phyloP scores from a whole-genome alignment of 1,284 basidiomycete species.

The Megacollybia platyphylla region DNA sequence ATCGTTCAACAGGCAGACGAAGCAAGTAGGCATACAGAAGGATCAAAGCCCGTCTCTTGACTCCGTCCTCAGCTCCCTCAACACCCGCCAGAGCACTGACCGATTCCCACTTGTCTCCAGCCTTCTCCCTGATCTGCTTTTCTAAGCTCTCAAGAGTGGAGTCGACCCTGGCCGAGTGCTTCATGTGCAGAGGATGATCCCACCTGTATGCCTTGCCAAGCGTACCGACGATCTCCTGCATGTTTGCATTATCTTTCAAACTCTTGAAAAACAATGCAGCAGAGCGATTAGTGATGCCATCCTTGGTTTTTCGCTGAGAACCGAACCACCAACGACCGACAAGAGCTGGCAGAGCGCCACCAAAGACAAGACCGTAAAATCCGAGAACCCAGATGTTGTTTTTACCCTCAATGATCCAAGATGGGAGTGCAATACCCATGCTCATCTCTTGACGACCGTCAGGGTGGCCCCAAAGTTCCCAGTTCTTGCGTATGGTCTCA shows the following conservation, averaged over 20 bases:
- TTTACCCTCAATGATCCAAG: slow-evolving; percentile 87
- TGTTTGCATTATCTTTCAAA: slow-evolving; percentile 69
- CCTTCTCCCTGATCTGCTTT: slow-evolving; percentile 32
- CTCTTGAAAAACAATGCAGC: slow-evolving; percentile 87
- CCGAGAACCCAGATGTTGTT: slow-evolving; percentile 90
- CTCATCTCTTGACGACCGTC: slow-evolving; percentile 93
- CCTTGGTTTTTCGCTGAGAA: slow-evolving; percentile 83
- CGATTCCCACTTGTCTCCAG: slow-evolving; percentile 40
- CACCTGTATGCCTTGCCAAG: slow-evolving; percentile 69
- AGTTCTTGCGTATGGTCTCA: slow-evolving; percentile 86
- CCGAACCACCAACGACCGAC: slow-evolving; percentile 99
- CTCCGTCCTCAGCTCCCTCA: slow-evolving; percentile 22
- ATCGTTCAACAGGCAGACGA: slow-evolving; percentile 50
- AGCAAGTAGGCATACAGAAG: slow-evolving; percentile 84
- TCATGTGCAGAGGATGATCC: slow-evolving; percentile 23
- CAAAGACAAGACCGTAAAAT: slow-evolving; percentile 81
- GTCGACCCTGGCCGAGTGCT: slow-evolving; percentile 10
- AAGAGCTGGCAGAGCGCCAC: slow-evolving; percentile 76
- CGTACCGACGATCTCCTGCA: slow-evolving; percentile 65
- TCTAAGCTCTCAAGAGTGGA: slow-evolving; percentile 41
- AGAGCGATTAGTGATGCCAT: slow-evolving; percentile 76
- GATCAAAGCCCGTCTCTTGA: slow-evolving; percentile 40
- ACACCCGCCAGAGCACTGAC: slow-evolving; percentile 19
- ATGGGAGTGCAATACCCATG: slow-evolving; percentile 93
- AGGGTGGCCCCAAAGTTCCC: slow-evolving; percentile 87